Evolutionary conservation across 768 basidiomycete species (phyloP), one percentile per base, ranked within the genome.

Genomic region (Suillus alpinus): DNA sequence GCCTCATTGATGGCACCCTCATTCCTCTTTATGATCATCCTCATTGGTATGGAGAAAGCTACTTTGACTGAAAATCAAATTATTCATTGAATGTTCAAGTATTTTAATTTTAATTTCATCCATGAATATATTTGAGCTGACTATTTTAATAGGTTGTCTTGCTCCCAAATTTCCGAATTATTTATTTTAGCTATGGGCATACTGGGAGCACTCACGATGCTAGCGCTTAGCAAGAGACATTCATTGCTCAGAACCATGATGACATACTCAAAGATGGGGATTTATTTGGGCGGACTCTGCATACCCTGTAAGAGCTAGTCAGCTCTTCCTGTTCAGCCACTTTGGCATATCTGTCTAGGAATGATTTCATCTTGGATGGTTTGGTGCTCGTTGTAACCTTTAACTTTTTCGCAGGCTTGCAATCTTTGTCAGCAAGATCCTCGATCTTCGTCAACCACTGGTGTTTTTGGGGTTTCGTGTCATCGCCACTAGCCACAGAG

Each of bases 221-320:
- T 36, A 36, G 10, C 10, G 10, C 36, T 36, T 36, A 8, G 36
- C 23, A 68, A 34, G 36, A 67, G 9, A 76, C 75, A 1, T 29
- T 50, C 4, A 47, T 71, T 5, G 40, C 37, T 32, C 64, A 68
- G 36, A 59, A 75, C 13, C 69, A 70, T 59, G 34, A 57, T 0
- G 43, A n/a, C 0, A 41, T 77, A 7, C 60, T 77, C 16, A 51
- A 63, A 8, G 61, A 55, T 20, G 65, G 61, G 4, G 76, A 46
- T 77, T 57, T 32, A 65, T 77, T 23, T 77, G 76, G 75, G 75
- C 68, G 18, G 77, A 78, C 64, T 76, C 77, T 16, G 75, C 77
- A 12, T 78, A 78, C 64, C 72, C 76, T 6, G 62, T 63, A 61
- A 4, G 55, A 41, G 36, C 20, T 39, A 49, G 47, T 49, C 47